Percentiles rank a stretch among this genome's conserved stretches.
Conservation (phyloP, 2,329 filamentous ascomycete species). For the Fusarium udum region DNA sequence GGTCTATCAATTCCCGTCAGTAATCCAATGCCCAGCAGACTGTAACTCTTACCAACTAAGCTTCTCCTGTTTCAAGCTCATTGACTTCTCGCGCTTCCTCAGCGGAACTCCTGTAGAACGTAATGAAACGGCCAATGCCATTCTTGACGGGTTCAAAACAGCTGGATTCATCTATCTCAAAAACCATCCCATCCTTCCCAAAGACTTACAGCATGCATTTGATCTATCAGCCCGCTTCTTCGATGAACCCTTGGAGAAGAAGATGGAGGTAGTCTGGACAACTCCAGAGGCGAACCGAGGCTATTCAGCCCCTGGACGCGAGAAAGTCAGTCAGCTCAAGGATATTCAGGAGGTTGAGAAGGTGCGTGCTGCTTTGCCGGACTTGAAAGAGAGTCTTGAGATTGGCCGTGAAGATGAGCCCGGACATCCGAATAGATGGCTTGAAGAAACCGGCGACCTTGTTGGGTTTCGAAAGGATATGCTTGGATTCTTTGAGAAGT, state of each 20-base stretch:
- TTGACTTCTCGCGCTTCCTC: constrained; percentile 77
- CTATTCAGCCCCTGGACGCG: constrained; percentile 74
- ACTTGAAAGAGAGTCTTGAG: constrained; percentile 73
- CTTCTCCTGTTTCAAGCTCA: constrained; percentile 30
- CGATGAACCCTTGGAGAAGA: constrained; percentile 66
- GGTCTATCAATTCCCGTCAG: constrained; percentile 65
- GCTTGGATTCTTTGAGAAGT: constrained; percentile 77
- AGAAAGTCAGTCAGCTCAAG: constrained; percentile 71
- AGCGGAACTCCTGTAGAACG: constrained; percentile 69
- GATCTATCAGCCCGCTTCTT: constrained; percentile 77
- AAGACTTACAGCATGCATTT: constrained; percentile 71
- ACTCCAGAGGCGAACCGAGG: constrained; percentile 78
- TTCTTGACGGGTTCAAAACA: constrained; percentile 82
- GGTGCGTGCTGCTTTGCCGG: constrained; percentile 66
- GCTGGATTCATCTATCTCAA: constrained; percentile 91
- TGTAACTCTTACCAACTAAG: not conserved
- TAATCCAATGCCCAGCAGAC: not conserved
- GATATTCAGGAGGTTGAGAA: constrained; percentile 66
- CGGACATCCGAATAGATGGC: constrained; percentile 82
- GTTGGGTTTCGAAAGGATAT: constrained; percentile 75
- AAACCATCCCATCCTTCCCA: constrained; percentile 75
- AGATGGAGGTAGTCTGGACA: constrained; percentile 75
- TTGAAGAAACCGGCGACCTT: constrained; percentile 50
- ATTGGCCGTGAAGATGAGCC: constrained; percentile 69
- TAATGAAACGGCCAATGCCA: constrained; percentile 71